Conservation (phyloP, 2,329 filamentous ascomycete genomes). For the Fusarium domesticum region DNA sequence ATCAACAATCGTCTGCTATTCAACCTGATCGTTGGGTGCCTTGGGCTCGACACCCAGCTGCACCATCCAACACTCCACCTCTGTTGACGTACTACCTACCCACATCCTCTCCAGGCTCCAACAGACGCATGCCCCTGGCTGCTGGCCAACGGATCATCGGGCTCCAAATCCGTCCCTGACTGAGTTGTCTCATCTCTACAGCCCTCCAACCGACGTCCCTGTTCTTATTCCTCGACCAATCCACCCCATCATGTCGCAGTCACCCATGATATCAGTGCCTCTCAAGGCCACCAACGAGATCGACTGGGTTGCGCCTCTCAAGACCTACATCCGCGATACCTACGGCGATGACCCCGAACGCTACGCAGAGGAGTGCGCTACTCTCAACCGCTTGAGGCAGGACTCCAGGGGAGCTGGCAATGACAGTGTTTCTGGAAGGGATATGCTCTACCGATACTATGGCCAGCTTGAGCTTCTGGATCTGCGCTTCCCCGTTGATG, state of each 20-base stretch:
- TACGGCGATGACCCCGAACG: slow-evolving; percentile 97
- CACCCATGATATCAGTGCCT: slow-evolving; percentile 92
- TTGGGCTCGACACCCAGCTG: slow-evolving; percentile 5
- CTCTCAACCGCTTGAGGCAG: slow-evolving; percentile 90
- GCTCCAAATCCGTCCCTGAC: slow-evolving; percentile 15
- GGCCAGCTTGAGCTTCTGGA: slow-evolving; percentile 94
- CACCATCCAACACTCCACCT: slow-evolving; percentile 1
- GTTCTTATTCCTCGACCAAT: neutral
- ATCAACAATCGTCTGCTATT: slow-evolving; percentile 4
- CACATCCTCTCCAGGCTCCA: slow-evolving; percentile 13
- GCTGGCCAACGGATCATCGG: slow-evolving; percentile 8
- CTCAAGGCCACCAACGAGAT: slow-evolving; percentile 95
- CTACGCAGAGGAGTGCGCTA: slow-evolving; percentile 92
- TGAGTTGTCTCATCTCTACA: slow-evolving; percentile 3
- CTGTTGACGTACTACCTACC: slow-evolving; percentile 14
- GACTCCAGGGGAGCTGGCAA: slow-evolving; percentile 98
- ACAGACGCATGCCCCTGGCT: slow-evolving; percentile 20
- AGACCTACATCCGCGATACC: slow-evolving; percentile 86
- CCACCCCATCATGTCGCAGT: slow-evolving; percentile 64
- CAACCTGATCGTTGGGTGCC: slow-evolving; percentile 7
- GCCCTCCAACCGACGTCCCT: slow-evolving; percentile 3
- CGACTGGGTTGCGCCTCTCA: slow-evolving; percentile 92
- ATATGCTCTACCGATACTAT: slow-evolving; percentile 95
- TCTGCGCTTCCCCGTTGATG: slow-evolving; percentile 91
- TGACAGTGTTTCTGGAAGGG: slow-evolving; percentile 89